A percentile compares a stretch with the other conserved stretches of the same genome.
These are phyloP conservation scores for Microascus cirrosus DNA, from an alignment of 2,329 filamentous ascomycete species.

Conservation along the genomic window DNA sequence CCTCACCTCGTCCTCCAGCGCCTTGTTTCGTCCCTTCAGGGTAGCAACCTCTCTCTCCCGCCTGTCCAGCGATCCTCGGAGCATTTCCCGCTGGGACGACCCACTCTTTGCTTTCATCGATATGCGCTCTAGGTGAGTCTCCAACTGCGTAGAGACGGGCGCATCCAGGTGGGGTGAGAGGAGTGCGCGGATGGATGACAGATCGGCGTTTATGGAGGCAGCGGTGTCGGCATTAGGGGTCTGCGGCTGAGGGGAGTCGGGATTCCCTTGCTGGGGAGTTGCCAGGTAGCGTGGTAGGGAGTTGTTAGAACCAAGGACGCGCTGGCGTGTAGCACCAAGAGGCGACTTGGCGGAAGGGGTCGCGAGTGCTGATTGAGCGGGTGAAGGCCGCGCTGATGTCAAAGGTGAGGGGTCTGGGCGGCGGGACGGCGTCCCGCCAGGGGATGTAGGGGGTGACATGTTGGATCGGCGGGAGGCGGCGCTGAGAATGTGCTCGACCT, in stretches of 20 bases:
- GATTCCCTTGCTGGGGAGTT: constrained; percentile 1
- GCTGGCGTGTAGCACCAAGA: constrained; percentile 18
- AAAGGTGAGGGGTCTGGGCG: constrained; percentile 7
- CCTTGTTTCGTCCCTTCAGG: constrained; percentile 23
- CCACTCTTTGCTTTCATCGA: constrained; percentile 50
- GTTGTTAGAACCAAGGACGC: constrained; percentile 10
- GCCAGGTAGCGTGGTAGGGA: constrained; percentile 5
- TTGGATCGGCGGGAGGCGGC: constrained; percentile 17
- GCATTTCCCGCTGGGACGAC: constrained; percentile 53
- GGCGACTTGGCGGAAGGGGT: constrained; percentile 12
- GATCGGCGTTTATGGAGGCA: constrained; percentile 16
- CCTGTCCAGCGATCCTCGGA: constrained; percentile 47
- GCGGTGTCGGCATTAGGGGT: constrained; percentile 4
- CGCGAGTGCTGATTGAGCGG: constrained; percentile 12
- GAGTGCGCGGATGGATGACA: constrained; percentile 11
- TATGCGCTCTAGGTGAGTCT: constrained; percentile 39
- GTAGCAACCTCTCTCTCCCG: constrained; percentile 39
- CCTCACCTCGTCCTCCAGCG: constrained; percentile 24
- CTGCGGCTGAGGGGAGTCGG: constrained; percentile 3
- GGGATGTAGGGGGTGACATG: not conserved
- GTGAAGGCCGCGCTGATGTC: constrained; percentile 15
- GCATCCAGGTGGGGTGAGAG: constrained; percentile 28
- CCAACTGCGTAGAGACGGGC: constrained; percentile 28
- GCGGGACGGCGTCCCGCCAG: not conserved
- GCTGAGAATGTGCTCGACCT: constrained; percentile 23